Conservation (phyloP, 1,139 yeast species). For the Kurtzmaniella quercitrusa region DNA sequence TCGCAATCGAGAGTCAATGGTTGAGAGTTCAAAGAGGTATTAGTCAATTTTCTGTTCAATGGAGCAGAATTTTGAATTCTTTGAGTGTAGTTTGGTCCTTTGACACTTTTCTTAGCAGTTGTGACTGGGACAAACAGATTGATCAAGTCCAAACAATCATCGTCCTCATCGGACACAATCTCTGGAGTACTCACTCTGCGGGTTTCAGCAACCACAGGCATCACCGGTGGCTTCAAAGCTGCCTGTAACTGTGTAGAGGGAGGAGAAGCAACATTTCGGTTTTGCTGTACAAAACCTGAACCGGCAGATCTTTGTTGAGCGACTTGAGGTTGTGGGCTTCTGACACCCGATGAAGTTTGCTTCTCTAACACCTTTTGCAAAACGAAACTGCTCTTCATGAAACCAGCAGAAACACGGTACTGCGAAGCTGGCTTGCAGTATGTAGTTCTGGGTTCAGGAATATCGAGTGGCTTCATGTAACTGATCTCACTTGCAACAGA, state of each 20-base stretch:
- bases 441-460: slow-evolving; percentile 10
- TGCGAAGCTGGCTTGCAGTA: slow-evolving; percentile 14
- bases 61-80: neutral
- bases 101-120: slow-evolving; percentile 3
- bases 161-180: slow-evolving; percentile 6
- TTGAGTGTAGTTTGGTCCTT: slow-evolving; percentile 3
- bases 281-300: slow-evolving; percentile 1
- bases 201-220: neutral
- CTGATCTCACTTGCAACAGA: slow-evolving; percentile 15
- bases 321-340: slow-evolving; percentile 27
- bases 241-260: neutral
- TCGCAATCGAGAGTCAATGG: slow-evolving; percentile 5
- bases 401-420: slow-evolving; percentile 33
- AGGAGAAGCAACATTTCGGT: neutral
- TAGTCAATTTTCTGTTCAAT: slow-evolving; percentile 1
- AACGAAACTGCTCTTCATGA: slow-evolving; percentile 38
- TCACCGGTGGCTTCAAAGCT: neutral
- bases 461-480: slow-evolving; percentile 13
- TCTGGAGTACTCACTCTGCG: slow-evolving; percentile 4
- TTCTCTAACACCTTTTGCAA: slow-evolving; percentile 27
- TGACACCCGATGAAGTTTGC: slow-evolving; percentile 20
- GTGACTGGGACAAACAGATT: slow-evolving; percentile 9
- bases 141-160: slow-evolving; percentile 9
- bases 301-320: slow-evolving; percentile 15
- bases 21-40: neutral